Evolutionary conservation across 257 asterid genomes (phyloP), one percentile per base, ranked within the genome.

Genomic region (Solanum appendiculatum): DNA sequence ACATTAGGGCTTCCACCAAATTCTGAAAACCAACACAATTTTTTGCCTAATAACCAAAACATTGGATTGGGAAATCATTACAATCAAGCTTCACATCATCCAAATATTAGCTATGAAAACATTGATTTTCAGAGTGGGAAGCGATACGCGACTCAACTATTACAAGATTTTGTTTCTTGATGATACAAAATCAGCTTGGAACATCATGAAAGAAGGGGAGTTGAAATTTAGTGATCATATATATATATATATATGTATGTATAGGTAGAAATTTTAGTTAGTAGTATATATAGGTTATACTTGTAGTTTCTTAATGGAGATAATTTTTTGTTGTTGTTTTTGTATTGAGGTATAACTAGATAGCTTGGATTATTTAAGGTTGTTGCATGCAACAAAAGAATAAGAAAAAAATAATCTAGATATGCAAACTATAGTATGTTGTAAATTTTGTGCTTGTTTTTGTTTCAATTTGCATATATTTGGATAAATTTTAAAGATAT

Each of bases 1-100:
- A 89, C 99, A 1, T 58, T 97, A n/a, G 99, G 99, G 74, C 98
- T 97, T 46, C 99, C 99, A 3, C 98, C 93, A 73, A 73, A 73
- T 74, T 92, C 98, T 70, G 98, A 96, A 31, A 96, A 91, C 83
- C 98, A 94, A 88, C 98, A 93, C 72, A 88, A 84, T 0, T 97
- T 93, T 66, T 86, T 94, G 70, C 95, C 95, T 1, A 92, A 86
- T 1, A 92, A 87, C 69, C 97, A 94, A 34, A 88, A 85, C 87
- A 94, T 95, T 15, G 96, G 93, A 37, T 60, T 96, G 39, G 94
- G 94, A 20, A 91, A 91, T 86, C 88, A 92, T 29, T 94, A 89
- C 82, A 84, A 90, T 25, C 58, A 93, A 1, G 90, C 93, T 44
- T 85, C 91, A 70, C 80, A 70, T 16, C 94, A 93, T 88, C 88